Evolutionary conservation across 2,329 filamentous ascomycete genomes (phyloP).

Genomic region (Diatrype stigma): DNA sequence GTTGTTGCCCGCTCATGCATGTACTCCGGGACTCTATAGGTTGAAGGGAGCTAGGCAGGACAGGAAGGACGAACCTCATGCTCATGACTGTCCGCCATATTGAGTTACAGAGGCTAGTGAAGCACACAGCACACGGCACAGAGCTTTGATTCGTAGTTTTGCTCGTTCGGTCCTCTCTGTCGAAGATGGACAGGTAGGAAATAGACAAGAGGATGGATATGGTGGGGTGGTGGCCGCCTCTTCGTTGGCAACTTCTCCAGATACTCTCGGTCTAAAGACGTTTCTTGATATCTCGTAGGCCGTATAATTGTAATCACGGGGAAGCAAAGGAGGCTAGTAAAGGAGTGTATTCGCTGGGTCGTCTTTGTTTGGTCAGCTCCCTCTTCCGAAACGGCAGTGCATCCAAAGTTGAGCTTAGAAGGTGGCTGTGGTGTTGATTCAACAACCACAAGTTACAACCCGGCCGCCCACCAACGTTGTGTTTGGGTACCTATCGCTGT

Average conservation of each 20-base stretch:
- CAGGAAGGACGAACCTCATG: constrained; percentile 25
- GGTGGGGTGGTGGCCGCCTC: too few species aligned
- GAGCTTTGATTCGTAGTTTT: not conserved
- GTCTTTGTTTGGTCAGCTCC: not conserved
- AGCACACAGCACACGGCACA: not conserved
- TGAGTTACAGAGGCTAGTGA: constrained; percentile 10
- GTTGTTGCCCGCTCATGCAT: not conserved
- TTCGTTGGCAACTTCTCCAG: too few species aligned
- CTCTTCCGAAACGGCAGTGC: too few species aligned
- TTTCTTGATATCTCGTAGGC: too few species aligned
- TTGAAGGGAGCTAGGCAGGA: not conserved
- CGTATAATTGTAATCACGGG: not conserved
- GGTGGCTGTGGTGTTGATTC: not conserved
- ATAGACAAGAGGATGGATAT: too few species aligned
- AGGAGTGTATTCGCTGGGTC: not conserved
- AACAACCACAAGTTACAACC: too few species aligned
- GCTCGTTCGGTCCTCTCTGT: not conserved
- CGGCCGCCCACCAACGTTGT: too few species aligned
- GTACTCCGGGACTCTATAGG: not conserved
- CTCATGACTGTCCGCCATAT: constrained; percentile 28
- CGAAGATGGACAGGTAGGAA: too few species aligned
- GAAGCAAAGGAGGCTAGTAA: not conserved
- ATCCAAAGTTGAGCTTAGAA: too few species aligned
- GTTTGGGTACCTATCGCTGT: too few species aligned
- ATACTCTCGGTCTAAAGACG: not conserved